Base-by-base conservation (phyloP, 495 filamentous ascomycete species). In the Aspergillus wentii region DNA sequence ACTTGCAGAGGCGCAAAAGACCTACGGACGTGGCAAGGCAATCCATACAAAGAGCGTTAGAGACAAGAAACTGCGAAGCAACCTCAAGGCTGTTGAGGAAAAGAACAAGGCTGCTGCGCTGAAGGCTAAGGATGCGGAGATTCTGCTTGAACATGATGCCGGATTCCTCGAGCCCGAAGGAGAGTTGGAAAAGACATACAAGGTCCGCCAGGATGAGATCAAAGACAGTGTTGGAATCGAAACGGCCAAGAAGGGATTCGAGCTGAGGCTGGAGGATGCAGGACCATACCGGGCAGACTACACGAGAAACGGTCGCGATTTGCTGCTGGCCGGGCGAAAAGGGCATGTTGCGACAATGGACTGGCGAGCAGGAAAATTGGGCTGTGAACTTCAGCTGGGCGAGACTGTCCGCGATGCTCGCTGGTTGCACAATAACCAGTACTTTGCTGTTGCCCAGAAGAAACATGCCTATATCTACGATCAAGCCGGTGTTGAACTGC, bases 381-480 rank as follows among this genome's bases (percentile, higher is more conserved):
- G 85, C 3, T 95, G 86, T 51, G 92, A 98, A 60, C 52, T 97
- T 39, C 88, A 98, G 47, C 71, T 97, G 37, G 75, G 76, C 19
- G 92, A 97, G 66, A 96, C 88, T 0, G 77, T 97, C 4, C 67
- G 90, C 23, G 89, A 95, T 70, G 86, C 82, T 13, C 80, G 78
- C 49, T 98, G 90, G 86, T 71, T 98, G 38, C 91, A 98, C 60
- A 96, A 95, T 50, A 88, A 94, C 57, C 89, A 95, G 49, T 88
- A 75, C 62, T 95, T 97, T 62, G 92, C 94, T 3, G 88, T 95
- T n/a, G 87, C 92, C 18, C 92, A 98, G 63, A 97, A 97, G 75
- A 94, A 94, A 62, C 83, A 91, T 44, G 85, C 89, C 43, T 89
- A 88, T 67, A 97, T 98, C 43, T 98, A 98, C 67, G 92, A 96